Conservation (phyloP, 192 early-diverging fungal genomes). For the Spinellus fusiger region DNA sequence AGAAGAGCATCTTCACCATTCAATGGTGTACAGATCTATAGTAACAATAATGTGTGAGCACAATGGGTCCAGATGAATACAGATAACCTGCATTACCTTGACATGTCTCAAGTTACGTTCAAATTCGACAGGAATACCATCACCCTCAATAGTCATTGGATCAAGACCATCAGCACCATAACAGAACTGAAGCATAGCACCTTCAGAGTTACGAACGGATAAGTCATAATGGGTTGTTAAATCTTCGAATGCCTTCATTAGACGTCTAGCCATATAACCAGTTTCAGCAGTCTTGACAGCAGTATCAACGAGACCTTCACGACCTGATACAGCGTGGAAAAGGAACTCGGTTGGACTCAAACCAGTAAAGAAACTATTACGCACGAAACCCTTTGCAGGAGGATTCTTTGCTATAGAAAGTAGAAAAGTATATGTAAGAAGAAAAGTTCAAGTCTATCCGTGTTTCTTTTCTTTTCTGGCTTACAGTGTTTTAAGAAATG, state of each 20-base stretch:
- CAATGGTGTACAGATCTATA: constrained; percentile 5
- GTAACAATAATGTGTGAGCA: too few relatives aligned
- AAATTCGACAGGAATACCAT: constrained; percentile 84
- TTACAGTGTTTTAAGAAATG: constrained; percentile 89
- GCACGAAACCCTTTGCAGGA: constrained; percentile 95
- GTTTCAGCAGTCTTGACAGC: constrained; percentile 99
- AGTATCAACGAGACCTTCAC: constrained; percentile 99
- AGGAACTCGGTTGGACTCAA: constrained; percentile 96
- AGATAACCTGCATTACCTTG: too few relatives aligned
- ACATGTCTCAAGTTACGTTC: constrained; percentile 72
- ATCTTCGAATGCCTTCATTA: constrained; percentile 98
- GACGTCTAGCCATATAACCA: constrained; percentile 94
- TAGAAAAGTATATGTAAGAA: neutral
- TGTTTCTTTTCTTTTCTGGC: neutral
- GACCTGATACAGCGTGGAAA: constrained; percentile 98
- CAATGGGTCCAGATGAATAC: too few relatives aligned
- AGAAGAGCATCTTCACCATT: constrained; percentile 37
- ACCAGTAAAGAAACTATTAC: constrained; percentile 94
- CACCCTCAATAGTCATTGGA: constrained; percentile 89
- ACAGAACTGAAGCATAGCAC: constrained; percentile 87
- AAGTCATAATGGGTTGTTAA: constrained; percentile 91
- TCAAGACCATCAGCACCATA: constrained; percentile 97
- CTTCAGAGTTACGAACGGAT: constrained; percentile 89
- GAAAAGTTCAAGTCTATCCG: neutral
- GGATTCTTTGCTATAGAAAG: constrained; percentile 70